These are phyloP conservation scores for Dryadomyces quercivorus DNA, from an alignment of 2,329 filamentous ascomycete species.

Conservation along the genomic window DNA sequence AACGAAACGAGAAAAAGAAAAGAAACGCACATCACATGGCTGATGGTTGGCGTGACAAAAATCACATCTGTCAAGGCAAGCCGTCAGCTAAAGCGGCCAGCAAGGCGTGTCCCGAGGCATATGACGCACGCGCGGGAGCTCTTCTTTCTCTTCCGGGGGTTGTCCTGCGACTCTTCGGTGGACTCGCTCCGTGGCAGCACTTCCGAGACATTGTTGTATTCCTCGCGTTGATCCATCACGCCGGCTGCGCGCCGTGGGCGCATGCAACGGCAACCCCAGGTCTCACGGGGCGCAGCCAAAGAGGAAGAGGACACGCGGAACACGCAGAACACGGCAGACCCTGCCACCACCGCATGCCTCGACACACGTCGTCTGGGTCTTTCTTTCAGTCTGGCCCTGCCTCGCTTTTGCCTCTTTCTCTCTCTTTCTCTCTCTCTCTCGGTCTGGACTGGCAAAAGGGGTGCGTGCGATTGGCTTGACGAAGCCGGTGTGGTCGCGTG, in stretches of 20 bases:
- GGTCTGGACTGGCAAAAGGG: background rate
- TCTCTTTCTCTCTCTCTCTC: background rate
- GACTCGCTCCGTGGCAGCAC: conserved; percentile 7
- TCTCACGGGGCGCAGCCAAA: no score
- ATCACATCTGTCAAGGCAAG: conserved; percentile 24
- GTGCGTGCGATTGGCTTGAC: background rate
- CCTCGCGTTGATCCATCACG: conserved; percentile 9
- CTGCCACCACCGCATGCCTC: background rate
- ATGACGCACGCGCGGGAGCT: conserved; percentile 19
- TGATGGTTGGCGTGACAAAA: conserved; percentile 35
- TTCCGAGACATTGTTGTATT: conserved; percentile 6
- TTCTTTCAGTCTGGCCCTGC: no score
- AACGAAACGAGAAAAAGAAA: no score
- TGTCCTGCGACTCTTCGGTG: conserved; percentile 14
- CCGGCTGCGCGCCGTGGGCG: background rate
- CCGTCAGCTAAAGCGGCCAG: background rate
- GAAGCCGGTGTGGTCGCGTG: background rate
- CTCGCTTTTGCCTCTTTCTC: no score
- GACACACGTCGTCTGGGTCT: background rate
- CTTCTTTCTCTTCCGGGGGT: conserved; percentile 24
- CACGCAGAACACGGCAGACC: background rate
- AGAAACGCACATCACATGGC: conserved; percentile 25
- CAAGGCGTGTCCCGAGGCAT: background rate
- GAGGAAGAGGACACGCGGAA: no score
- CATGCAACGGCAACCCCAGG: background rate